Evolutionary conservation across 1,284 basidiomycete species (phyloP).

Genomic region (Macrocystidia cucumis): DNA sequence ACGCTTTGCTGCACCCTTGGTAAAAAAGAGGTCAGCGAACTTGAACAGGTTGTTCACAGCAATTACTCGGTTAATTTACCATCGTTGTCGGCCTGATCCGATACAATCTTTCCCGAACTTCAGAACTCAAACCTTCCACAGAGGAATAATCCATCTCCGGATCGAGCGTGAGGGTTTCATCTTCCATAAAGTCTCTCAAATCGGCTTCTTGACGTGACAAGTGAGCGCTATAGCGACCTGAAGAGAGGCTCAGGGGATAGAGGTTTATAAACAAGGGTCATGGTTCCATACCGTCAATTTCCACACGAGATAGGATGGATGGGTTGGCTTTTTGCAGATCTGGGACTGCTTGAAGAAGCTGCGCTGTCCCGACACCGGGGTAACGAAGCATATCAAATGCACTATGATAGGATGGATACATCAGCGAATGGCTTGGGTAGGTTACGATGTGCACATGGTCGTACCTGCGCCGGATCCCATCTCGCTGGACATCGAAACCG

Average conservation of each 20-base stretch:
- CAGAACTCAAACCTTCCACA: constrained; percentile 67
- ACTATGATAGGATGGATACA: constrained; percentile 25
- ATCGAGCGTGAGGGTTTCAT: constrained; percentile 68
- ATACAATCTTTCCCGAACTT: constrained; percentile 64
- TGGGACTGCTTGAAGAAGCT: constrained; percentile 45
- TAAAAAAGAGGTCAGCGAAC: not conserved
- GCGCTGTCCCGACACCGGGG: constrained; percentile 42
- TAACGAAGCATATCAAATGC: constrained; percentile 73
- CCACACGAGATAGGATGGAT: constrained; percentile 50
- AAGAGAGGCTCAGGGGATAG: too few relatives aligned
- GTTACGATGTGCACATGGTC: constrained; percentile 6
- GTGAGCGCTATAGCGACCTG: constrained; percentile 56
- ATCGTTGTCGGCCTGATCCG: constrained; percentile 61
- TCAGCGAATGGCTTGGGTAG: not conserved
- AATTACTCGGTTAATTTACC: constrained; percentile 31
- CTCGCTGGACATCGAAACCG: constrained; percentile 48
- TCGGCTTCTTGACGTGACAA: constrained; percentile 68
- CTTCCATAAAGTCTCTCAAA: constrained; percentile 68
- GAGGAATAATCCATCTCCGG: constrained; percentile 61
- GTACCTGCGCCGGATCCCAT: constrained; percentile 58
- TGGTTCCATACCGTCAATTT: constrained; percentile 55
- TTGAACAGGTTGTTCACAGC: not conserved
- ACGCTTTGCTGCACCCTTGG: constrained; percentile 73
- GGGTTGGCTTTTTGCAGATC: constrained; percentile 45
- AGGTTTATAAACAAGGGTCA: too few relatives aligned